A percentile compares a stretch with the other conserved stretches of the same genome.
Conservation (phyloP, 140 eudicot species). For the Erigeron philadelphicus region DNA sequence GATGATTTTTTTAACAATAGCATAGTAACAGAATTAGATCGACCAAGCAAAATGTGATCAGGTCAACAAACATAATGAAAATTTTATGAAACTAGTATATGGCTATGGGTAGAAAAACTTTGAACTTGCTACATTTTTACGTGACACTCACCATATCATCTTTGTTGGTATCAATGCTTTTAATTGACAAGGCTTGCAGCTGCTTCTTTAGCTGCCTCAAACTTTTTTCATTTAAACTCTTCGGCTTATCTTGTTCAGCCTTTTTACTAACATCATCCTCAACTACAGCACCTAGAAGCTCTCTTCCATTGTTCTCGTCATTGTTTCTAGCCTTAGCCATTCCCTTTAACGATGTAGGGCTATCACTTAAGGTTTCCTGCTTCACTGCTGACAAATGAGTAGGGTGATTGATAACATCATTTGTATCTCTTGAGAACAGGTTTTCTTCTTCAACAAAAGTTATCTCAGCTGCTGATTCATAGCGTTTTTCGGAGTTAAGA, state of each 20-base stretch:
- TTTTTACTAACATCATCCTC: background rate
- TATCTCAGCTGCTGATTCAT: background rate
- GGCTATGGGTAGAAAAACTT: background rate
- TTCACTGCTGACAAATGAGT: too few species aligned
- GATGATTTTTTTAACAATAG: background rate
- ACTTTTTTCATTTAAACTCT: conserved; percentile 4
- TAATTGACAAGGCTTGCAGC: conserved; percentile 23
- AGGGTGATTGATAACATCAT: background rate
- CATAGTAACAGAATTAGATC: background rate
- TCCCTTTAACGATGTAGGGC: background rate
- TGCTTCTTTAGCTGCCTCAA: conserved; percentile 25
- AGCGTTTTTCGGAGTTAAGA: background rate
- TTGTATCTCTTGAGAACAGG: background rate
- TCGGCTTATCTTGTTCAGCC: conserved; percentile 7
- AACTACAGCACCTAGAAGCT: background rate
- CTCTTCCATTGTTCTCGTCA: conserved; percentile 14
- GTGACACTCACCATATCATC: conserved; percentile 16
- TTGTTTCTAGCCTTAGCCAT: background rate
- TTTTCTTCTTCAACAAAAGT: conserved; percentile 7
- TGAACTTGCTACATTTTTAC: background rate
- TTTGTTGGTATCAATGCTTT: conserved; percentile 10
- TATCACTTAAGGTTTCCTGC: background rate
- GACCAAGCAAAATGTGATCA: background rate
- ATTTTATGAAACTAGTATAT: background rate
- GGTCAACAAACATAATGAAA: background rate